Evolutionary conservation across 2,329 filamentous ascomycete species (phyloP).

Genomic region (Cladophialophora bantiana): DNA sequence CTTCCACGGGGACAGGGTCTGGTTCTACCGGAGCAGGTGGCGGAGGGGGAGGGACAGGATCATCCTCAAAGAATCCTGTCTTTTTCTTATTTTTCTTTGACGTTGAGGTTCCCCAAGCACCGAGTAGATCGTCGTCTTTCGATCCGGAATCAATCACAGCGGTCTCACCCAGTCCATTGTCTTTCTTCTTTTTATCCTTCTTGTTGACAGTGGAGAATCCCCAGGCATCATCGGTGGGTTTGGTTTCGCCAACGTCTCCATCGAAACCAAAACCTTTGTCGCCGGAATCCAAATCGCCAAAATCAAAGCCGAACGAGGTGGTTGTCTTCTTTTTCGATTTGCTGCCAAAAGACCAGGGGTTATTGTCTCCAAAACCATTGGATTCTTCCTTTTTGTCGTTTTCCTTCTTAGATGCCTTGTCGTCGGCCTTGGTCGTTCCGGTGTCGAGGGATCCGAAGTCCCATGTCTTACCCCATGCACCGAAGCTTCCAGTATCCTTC

Average conservation of each 20-base stretch:
- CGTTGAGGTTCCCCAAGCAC: slow-evolving; percentile 46
- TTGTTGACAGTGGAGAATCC: slow-evolving; percentile 50
- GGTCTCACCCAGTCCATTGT: slow-evolving; percentile 47
- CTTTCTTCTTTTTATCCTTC: slow-evolving; percentile 57
- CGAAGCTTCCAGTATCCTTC: slow-evolving; percentile 55
- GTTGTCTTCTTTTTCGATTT: slow-evolving; percentile 50
- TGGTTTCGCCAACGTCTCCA: slow-evolving; percentile 55
- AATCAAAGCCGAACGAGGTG: slow-evolving; percentile 50
- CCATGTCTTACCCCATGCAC: slow-evolving; percentile 68
- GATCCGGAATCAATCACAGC: slow-evolving; percentile 35
- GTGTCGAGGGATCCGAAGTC: slow-evolving; percentile 51
- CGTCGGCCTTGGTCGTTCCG: slow-evolving; percentile 43
- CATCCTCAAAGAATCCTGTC: slow-evolving; percentile 39
- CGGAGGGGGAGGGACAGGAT: slow-evolving; percentile 34
- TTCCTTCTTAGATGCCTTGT: slow-evolving; percentile 39
- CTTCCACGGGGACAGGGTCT: slow-evolving; percentile 44
- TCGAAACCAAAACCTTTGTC: slow-evolving; percentile 52
- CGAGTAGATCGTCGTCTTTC: slow-evolving; percentile 46
- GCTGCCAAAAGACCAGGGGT: slow-evolving; percentile 50
- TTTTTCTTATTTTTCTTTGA: slow-evolving; percentile 56
- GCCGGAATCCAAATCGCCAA: slow-evolving; percentile 50
- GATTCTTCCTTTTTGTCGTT: slow-evolving; percentile 41
- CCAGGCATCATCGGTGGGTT: slow-evolving; percentile 49
- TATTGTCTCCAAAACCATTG: slow-evolving; percentile 42
- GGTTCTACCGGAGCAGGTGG: slow-evolving; percentile 35